Evolutionary conservation across 1,284 basidiomycete genomes (phyloP), one percentile per base, ranked within the genome.

Genomic region (Austroboletus sp.): DNA sequence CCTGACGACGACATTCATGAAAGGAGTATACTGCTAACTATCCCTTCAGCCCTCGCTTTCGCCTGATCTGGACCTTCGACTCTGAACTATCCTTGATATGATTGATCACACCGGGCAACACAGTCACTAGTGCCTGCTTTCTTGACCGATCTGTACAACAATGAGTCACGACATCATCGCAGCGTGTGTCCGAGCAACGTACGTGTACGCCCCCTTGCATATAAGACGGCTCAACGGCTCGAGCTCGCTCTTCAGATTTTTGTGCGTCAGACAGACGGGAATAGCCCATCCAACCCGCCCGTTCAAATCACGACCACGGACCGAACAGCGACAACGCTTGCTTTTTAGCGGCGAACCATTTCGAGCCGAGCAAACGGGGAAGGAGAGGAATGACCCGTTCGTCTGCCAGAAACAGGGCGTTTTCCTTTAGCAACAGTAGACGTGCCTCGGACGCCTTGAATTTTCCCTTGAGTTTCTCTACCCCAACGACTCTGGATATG

Each of bases 281-380:
- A 98, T 89, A 2, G 95, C 95, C 65, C 94, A 89, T 68, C 91
- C 94, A 40, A 9, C 49, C 31, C 19, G 17, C 15, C 3, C 0
- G 30, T 65, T 30, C 10, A 3, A 11, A 7, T 30, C 29, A 13
- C 13, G 29, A 4, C 29, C 11, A 30, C 10, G 29, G 29, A 30
- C 4, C 13, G 29, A 30, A 6, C n/a, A 30, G 29, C 29, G 8
- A 67, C 7, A 3, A 6, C 7, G 21, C 76, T 39, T 58, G 92
- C 90, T 98, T 98, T 69, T 97, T 97, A 1, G 91, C 89, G 17
- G 89, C 78, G 57, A 97, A 93, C 75, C 92, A 98, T 57, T 86
- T 88, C 51, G 81, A 85, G 17, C 95, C 96, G 5, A 98, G 74
- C 38, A 97, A 67, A 50, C 80, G 82, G 3, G 95, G 95, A 50